These are phyloP conservation scores for Solanum piurae DNA, from an alignment of 257 asterid species.

Conservation along the genomic window DNA sequence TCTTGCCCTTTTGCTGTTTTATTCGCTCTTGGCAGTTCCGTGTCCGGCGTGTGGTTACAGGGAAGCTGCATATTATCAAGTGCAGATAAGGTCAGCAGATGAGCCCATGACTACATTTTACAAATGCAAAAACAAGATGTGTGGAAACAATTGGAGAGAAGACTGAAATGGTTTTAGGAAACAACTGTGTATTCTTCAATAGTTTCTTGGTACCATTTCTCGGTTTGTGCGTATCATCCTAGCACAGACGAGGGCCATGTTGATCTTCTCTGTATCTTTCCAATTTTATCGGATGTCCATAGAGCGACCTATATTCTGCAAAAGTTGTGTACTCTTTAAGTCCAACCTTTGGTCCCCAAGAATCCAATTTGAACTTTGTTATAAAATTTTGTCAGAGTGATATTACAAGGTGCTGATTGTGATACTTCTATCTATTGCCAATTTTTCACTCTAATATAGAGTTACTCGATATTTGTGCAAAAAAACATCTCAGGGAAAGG, in stretches of 20 bases:
- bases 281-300: background rate
- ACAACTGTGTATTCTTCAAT: background rate
- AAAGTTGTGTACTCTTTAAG: background rate
- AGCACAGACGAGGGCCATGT: background rate
- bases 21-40: background rate
- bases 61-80: constrained; percentile 5
- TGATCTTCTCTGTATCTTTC: background rate
- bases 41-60: constrained; percentile 1
- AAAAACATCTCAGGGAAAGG: background rate
- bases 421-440: background rate
- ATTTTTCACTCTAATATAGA: background rate
- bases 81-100: constrained; percentile 9
- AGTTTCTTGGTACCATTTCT: background rate
- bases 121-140: constrained; percentile 3
- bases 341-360: background rate
- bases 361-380: background rate
- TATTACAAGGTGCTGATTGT: background rate
- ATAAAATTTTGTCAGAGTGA: background rate
- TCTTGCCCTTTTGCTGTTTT: background rate
- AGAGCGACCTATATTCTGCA: background rate
- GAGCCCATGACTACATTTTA: constrained; percentile 3
- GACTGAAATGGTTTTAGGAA: background rate
- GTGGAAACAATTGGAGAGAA: constrained; percentile 4
- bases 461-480: background rate
- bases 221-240: background rate